phyloP scores from a whole-genome alignment of 305 asterid species.

The Solanum hybrid region DNA sequence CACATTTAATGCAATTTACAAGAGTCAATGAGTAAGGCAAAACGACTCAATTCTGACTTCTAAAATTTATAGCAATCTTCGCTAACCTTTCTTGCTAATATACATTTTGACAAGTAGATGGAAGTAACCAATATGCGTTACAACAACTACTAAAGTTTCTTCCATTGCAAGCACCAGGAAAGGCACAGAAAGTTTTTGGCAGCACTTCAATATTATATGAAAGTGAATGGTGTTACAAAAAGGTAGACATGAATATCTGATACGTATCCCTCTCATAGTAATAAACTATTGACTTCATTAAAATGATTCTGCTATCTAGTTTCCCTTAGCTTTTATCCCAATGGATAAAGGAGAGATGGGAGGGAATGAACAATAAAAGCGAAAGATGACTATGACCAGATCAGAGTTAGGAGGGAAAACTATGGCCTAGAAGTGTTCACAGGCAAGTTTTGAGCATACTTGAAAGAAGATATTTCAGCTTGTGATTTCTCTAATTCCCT shows the following conservation, averaged over 20 bases:
- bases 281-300: too few relatives aligned
- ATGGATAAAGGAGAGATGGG: neutral
- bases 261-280: neutral
- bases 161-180: neutral
- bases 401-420: neutral
- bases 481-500: conserved; percentile 70
- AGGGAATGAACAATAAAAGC: neutral
- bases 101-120: neutral
- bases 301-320: neutral
- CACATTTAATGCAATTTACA: neutral
- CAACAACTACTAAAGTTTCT: neutral
- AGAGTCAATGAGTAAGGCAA: neutral
- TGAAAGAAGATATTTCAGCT: conserved; percentile 63
- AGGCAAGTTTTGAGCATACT: conserved; percentile 30
- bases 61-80: neutral
- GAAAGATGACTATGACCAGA: neutral
- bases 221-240: neutral
- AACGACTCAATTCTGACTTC: neutral
- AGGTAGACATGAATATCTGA: neutral
- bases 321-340: neutral
- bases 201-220: neutral
- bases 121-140: neutral
- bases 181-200: neutral
- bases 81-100: neutral
- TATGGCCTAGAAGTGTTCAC: neutral